Conservation (phyloP, 2,329 filamentous ascomycete species). For the Aspergillus sp. region DNA sequence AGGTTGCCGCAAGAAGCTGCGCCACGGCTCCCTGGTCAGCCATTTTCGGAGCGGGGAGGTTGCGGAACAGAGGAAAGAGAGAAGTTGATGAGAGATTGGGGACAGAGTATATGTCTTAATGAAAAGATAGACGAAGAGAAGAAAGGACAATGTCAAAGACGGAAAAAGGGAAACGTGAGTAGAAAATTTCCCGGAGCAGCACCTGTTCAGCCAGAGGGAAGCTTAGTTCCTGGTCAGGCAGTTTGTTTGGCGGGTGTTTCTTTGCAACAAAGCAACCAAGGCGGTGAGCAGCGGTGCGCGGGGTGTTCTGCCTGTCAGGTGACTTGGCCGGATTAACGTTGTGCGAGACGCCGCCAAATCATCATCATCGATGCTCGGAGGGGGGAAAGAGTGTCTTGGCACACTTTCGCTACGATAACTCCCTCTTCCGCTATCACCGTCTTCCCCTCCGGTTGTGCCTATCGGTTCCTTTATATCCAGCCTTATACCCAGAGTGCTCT, state of each 20-base stretch:
- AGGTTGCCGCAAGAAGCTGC: slow-evolving; percentile 82
- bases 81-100: slow-evolving; percentile 2
- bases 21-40: slow-evolving; percentile 65
- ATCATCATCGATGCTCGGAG: slow-evolving; percentile 19
- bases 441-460: slow-evolving; percentile 4
- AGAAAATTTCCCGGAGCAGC: slow-evolving; percentile 3
- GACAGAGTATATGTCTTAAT: neutral
- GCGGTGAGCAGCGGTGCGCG: slow-evolving; percentile 23
- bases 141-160: neutral
- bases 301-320: slow-evolving; percentile 27
- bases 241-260: slow-evolving; percentile 30
- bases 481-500: neutral
- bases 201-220: slow-evolving; percentile 6
- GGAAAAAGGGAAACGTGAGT: neutral
- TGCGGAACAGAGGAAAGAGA: neutral
- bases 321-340: slow-evolving; percentile 18
- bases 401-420: slow-evolving; percentile 15
- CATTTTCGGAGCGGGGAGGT: slow-evolving; percentile 45
- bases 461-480: neutral
- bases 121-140: neutral
- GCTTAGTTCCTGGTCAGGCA: slow-evolving; percentile 29
- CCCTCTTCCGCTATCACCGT: slow-evolving; percentile 8
- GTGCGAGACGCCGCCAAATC: slow-evolving; percentile 20
- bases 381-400: slow-evolving; percentile 21
- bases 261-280: slow-evolving; percentile 18